These are phyloP conservation scores for Straminergon stramineum DNA, from an alignment of 225 moss, liverwort and hornwort species.

Conservation along the genomic window DNA sequence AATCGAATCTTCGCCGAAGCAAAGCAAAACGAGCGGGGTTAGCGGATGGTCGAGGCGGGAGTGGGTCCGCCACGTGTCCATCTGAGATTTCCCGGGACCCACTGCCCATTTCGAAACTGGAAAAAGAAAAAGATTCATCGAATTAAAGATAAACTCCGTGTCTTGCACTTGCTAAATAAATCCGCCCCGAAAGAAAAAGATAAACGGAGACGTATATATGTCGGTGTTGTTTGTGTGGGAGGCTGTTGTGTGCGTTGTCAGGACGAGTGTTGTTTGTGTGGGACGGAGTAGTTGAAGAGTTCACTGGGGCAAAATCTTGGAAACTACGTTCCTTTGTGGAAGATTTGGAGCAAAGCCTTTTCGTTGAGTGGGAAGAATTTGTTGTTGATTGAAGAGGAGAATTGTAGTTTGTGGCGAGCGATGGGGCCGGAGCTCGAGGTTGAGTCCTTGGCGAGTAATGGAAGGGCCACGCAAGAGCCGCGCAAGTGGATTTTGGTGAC, in stretches of 20 bases:
- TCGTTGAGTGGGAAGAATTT: not conserved
- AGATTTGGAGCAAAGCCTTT: not conserved
- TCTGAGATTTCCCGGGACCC: not conserved
- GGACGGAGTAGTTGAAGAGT: conserved; percentile 6
- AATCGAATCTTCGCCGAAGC: not conserved
- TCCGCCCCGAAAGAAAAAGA: not conserved
- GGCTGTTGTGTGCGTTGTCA: not conserved
- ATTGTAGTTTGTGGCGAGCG: not conserved
- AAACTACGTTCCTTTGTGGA: not conserved
- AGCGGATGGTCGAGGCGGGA: not conserved
- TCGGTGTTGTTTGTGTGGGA: not conserved
- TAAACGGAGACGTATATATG: not conserved
- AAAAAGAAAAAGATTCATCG: not conserved
- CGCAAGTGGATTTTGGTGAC: conserved; percentile 39
- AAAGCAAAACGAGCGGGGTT: not conserved
- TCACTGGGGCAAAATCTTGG: not conserved
- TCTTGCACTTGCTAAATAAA: not conserved
- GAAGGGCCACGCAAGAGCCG: not conserved
- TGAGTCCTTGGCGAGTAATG: not conserved
- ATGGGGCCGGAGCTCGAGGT: conserved; percentile 6
- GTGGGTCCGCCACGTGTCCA: not conserved
- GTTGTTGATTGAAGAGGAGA: not conserved
- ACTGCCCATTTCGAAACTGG: not conserved
- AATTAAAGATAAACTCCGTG: not conserved
- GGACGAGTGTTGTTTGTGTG: conserved; percentile 2